These are phyloP conservation scores for Macrocystidia cucumis DNA, from an alignment of 1,284 basidiomycete genomes.

Conservation along the genomic window DNA sequence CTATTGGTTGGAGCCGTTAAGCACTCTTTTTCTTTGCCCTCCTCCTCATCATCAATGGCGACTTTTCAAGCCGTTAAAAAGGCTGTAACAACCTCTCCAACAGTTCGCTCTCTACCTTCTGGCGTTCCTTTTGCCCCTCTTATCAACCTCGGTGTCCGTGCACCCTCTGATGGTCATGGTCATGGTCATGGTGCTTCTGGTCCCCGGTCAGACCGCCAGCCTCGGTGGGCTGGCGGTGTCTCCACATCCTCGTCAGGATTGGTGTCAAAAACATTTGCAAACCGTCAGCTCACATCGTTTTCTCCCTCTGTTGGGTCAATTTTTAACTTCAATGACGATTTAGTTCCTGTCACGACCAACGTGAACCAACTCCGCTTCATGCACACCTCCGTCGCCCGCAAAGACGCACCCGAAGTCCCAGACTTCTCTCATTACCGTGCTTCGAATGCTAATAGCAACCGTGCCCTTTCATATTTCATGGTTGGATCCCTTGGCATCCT, in stretches of 20 bases:
- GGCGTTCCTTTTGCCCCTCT: conserved; percentile 66
- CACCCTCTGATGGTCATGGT: conserved; percentile 47
- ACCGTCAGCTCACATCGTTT: conserved; percentile 51
- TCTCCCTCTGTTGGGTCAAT: conserved; percentile 2
- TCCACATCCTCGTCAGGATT: conserved; percentile 47
- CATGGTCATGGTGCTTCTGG: conserved; percentile 49
- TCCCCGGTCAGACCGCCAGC: conserved; percentile 59
- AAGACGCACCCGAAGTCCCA: conserved; percentile 75
- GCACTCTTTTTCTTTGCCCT: conserved; percentile 11
- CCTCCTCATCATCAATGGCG: too few relatives aligned
- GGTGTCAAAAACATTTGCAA: conserved; percentile 59
- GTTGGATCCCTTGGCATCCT: conserved; percentile 94
- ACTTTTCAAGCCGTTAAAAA: conserved; percentile 67
- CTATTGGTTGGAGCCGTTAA: conserved; percentile 9
- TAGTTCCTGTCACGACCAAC: conserved; percentile 40
- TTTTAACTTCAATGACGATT: conserved; percentile 9
- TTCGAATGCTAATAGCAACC: conserved; percentile 63
- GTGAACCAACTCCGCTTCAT: conserved; percentile 63
- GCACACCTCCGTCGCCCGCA: conserved; percentile 60
- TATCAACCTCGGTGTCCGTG: conserved; percentile 63
- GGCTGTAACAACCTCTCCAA: conserved; percentile 77
- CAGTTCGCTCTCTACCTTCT: conserved; percentile 68
- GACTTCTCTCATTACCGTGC: conserved; percentile 85
- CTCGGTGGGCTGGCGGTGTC: conserved; percentile 58
- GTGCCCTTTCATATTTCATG: conserved; percentile 94